Conservation (phyloP, 1,284 basidiomycete genomes). For the Ceratobasidium theobromae region DNA sequence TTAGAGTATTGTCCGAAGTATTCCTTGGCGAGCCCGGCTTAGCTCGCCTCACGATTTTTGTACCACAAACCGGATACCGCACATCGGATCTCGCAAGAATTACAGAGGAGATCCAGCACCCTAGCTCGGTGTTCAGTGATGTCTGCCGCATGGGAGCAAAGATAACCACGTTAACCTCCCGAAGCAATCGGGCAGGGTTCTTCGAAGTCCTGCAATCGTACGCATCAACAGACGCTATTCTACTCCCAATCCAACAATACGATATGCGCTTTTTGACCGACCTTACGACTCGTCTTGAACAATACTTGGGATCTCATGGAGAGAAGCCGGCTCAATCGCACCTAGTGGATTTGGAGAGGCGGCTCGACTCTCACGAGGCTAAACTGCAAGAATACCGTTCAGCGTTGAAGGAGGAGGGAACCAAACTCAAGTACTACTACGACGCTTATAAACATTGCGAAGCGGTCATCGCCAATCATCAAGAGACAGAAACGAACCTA, state of each 20-base stretch:
- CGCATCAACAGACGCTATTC: background rate
- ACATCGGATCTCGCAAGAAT: background rate
- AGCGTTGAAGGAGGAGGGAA: too few species aligned
- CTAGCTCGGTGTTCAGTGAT: background rate
- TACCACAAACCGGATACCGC: background rate
- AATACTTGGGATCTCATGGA: background rate
- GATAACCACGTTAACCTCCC: background rate
- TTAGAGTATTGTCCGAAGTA: background rate
- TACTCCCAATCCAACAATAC: conserved; percentile 8
- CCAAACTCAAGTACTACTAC: too few species aligned
- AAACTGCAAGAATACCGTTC: too few species aligned
- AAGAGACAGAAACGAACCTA: background rate
- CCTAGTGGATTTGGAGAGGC: too few species aligned
- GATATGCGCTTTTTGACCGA: background rate
- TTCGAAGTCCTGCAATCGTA: background rate
- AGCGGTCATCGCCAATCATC: background rate
- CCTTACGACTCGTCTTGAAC: background rate
- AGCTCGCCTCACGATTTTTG: conserved; percentile 9
- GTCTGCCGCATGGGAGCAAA: background rate
- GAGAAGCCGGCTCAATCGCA: background rate
- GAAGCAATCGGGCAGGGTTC: background rate
- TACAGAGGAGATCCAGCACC: background rate
- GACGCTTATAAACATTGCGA: background rate
- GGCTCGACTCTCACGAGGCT: too few species aligned
- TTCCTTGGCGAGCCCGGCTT: conserved; percentile 16